These are phyloP conservation scores for Gastrolobium bilobum DNA, from an alignment of 306 rosid species.

Conservation along the genomic window DNA sequence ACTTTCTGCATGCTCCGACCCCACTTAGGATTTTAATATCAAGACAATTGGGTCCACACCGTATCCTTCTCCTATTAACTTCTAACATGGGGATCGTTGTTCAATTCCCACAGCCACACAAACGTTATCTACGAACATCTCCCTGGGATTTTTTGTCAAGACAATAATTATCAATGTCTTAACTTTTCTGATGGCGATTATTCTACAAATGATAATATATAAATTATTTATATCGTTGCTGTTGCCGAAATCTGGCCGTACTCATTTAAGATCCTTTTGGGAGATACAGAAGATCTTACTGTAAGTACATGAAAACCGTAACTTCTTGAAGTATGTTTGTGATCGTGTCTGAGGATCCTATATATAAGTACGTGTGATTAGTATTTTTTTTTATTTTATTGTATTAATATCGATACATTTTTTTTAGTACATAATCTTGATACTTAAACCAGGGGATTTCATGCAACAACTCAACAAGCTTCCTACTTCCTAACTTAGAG, in stretches of 20 bases:
- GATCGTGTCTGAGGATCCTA: neutral
- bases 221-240: neutral
- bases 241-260: too few relatives aligned
- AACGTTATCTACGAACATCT: neutral
- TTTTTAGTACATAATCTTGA: too few relatives aligned
- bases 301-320: neutral
- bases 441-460: too few relatives aligned
- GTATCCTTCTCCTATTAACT: neutral
- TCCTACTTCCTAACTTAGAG: too few relatives aligned
- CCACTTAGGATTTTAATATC: conserved; percentile 16
- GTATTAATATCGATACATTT: too few relatives aligned
- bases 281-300: neutral
- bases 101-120: conserved; percentile 36
- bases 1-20: neutral
- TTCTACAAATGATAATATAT: conserved; percentile 6
- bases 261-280: too few relatives aligned
- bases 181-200: conserved; percentile 11
- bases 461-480: too few relatives aligned
- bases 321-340: neutral
- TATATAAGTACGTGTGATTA: neutral
- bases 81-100: neutral
- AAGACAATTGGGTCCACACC: neutral
- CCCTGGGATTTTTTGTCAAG: neutral
- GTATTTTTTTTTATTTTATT: too few relatives aligned
- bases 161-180: neutral